These are phyloP conservation scores for Sanghuangporus baumii DNA, from an alignment of 1,284 basidiomycete species.

Conservation along the genomic window DNA sequence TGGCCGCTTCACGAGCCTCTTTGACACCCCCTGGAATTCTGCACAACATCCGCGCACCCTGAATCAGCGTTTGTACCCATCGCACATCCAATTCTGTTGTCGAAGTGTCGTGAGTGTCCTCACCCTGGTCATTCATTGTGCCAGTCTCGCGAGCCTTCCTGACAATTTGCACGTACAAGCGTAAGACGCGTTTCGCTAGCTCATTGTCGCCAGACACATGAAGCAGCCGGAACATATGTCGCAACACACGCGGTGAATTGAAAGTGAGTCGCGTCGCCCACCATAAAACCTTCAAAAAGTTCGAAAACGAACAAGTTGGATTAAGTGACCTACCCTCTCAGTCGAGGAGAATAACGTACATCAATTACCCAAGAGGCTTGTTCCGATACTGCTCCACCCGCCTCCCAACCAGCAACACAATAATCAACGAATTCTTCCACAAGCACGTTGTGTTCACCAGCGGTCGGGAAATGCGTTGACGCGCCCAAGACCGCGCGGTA, in stretches of 20 bases:
- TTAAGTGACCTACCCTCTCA: background rate
- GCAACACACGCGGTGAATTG: conserved; percentile 79
- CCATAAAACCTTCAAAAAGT: conserved; percentile 64
- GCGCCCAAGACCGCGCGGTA: conserved; percentile 61
- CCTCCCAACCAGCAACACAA: conserved; percentile 79
- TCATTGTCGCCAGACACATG: conserved; percentile 56
- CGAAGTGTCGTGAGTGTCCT: conserved; percentile 17
- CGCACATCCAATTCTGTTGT: conserved; percentile 34
- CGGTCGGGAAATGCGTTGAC: conserved; percentile 76
- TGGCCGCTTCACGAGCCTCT: conserved; percentile 55
- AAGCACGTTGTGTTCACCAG: conserved; percentile 74
- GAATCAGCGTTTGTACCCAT: conserved; percentile 70
- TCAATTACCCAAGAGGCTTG: conserved; percentile 70
- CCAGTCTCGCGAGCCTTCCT: conserved; percentile 69
- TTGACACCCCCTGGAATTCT: conserved; percentile 37
- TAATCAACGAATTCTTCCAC: conserved; percentile 85
- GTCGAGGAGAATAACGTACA: conserved; percentile 35
- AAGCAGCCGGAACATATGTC: conserved; percentile 75
- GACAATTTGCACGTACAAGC: conserved; percentile 81
- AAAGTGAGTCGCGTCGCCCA: conserved; percentile 90
- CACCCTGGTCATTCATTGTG: conserved; percentile 21
- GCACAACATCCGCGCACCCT: conserved; percentile 73
- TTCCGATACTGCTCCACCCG: conserved; percentile 51
- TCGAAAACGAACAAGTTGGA: conserved; percentile 10
- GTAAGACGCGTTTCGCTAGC: conserved; percentile 72